These are phyloP conservation scores for Aspergillus pseudotamarii DNA, from an alignment of 2,329 filamentous ascomycete species.

Conservation along the genomic window DNA sequence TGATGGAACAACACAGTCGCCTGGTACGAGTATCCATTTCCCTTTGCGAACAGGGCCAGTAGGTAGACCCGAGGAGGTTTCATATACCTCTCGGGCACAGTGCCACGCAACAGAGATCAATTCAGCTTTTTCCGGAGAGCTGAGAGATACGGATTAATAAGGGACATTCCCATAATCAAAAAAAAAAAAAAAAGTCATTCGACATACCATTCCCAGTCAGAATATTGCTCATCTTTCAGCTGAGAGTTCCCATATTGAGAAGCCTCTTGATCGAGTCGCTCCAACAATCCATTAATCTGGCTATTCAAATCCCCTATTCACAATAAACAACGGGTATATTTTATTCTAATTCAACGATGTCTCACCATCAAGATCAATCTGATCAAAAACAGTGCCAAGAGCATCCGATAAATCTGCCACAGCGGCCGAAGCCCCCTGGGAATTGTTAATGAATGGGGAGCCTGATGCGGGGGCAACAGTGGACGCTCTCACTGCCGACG, in stretches of 20 bases:
- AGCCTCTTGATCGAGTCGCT: slow-evolving; percentile 7
- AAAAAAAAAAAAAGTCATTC: too few relatives aligned
- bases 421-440: slow-evolving; percentile 9
- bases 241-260: slow-evolving; percentile 9
- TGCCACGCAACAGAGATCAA: not conserved
- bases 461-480: slow-evolving; percentile 4
- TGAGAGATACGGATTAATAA: not conserved
- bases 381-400: slow-evolving; percentile 5
- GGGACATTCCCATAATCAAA: not conserved
- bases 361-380: slow-evolving; percentile 9
- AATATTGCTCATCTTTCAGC: slow-evolving; percentile 1
- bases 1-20: not conserved
- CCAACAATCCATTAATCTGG: not conserved
- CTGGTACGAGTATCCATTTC: not conserved
- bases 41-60: not conserved
- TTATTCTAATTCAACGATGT: not conserved
- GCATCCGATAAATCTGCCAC: slow-evolving; percentile 7
- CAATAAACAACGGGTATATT: not conserved
- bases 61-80: not conserved
- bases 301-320: not conserved
- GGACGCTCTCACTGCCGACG: slow-evolving; percentile 5
- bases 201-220: not conserved
- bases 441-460: slow-evolving; percentile 7
- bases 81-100: not conserved
- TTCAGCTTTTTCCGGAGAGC: not conserved